These are phyloP conservation scores for Talaromyces nanjingensis DNA, from an alignment of 495 filamentous ascomycete species.

Conservation along the genomic window DNA sequence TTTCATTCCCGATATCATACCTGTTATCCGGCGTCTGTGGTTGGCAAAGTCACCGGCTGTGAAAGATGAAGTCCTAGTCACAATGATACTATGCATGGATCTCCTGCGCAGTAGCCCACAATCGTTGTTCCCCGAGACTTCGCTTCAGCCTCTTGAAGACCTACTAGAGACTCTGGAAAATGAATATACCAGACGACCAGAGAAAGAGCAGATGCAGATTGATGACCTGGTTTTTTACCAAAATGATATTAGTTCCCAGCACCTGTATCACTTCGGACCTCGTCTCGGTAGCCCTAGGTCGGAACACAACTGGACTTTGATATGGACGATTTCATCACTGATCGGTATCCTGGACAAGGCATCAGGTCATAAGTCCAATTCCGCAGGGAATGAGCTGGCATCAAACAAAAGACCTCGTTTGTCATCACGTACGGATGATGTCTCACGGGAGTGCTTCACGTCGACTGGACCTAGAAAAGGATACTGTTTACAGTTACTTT, in stretches of 20 bases:
- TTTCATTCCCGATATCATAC: slow-evolving; percentile 54
- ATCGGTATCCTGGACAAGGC: slow-evolving; percentile 25
- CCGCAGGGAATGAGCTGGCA: slow-evolving; percentile 14
- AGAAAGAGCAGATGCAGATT: slow-evolving; percentile 65
- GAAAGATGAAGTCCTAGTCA: slow-evolving; percentile 66
- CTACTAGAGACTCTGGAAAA: slow-evolving; percentile 56
- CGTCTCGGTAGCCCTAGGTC: slow-evolving; percentile 34
- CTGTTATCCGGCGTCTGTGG: slow-evolving; percentile 70
- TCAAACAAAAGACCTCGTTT: slow-evolving; percentile 57
- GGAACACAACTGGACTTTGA: slow-evolving; percentile 42
- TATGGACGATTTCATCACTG: slow-evolving; percentile 34
- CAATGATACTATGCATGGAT: slow-evolving; percentile 53
- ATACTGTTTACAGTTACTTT: slow-evolving; percentile 70
- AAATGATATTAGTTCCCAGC: slow-evolving; percentile 14
- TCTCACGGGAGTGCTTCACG: slow-evolving; percentile 54
- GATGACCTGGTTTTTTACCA: slow-evolving; percentile 61
- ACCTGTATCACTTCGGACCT: slow-evolving; percentile 27
- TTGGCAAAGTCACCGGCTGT: slow-evolving; percentile 50
- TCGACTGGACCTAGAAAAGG: slow-evolving; percentile 48
- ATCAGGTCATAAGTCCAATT: slow-evolving; percentile 6
- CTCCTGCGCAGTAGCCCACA: slow-evolving; percentile 22
- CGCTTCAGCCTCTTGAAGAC: slow-evolving; percentile 36
- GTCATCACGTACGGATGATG: slow-evolving; percentile 47
- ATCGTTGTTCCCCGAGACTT: slow-evolving; percentile 22
- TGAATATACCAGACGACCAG: slow-evolving; percentile 66